Base-by-base conservation (phyloP, 2,329 filamentous ascomycete genomes). In the Penicillium glabrum region DNA sequence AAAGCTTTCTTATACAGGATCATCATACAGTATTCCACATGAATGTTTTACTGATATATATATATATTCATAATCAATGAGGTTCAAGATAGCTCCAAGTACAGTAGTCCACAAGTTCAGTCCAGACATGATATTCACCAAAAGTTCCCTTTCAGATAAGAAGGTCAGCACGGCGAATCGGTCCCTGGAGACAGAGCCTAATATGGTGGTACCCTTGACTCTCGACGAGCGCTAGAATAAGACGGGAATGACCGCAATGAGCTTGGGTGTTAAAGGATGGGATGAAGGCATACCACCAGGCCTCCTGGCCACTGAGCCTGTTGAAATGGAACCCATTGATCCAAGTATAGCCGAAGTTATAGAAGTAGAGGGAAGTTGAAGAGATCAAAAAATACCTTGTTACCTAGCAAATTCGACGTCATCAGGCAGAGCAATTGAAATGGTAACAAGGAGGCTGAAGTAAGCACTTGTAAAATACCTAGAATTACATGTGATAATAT, bases 231-330 rank as follows among this genome's bases (percentile, higher is more conserved):
- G 79, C 3, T 68, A 67, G 26, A 64, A 67, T 23, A 82, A 82
- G 66, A 74, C 72, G 3, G 79, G 74, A 0, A 61, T 82, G 54
- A 82, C 81, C 59, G 82, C 82, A 79, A 56, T 82, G 59, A 79
- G 49, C 66, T 27, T 70, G 75, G 35, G 59, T 74, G 1, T 67
- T 84, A 27, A 73, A 69, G 46, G 82, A 85, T 43, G 80, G 80
- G 0, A 79, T 84, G 5, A 82, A 80, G 64, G 77, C 80, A 0
- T 83, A n/a, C 77, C 73, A 6, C 82, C 81, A 0, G 82, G 82
- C 0, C 75, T 78, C 46, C 62, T 83, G 44, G 80, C 78, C 0
- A 84, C 81, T 0, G 73, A 33, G 11, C 13, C 13, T 14, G 6
- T 14, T 16, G 6, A 13, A 7, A 33, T 14, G 13, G 14, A 31